These are phyloP conservation scores for Rhipidocladum racemiflorum DNA, from an alignment of 176 grass and related monocot species.

Conservation along the genomic window DNA sequence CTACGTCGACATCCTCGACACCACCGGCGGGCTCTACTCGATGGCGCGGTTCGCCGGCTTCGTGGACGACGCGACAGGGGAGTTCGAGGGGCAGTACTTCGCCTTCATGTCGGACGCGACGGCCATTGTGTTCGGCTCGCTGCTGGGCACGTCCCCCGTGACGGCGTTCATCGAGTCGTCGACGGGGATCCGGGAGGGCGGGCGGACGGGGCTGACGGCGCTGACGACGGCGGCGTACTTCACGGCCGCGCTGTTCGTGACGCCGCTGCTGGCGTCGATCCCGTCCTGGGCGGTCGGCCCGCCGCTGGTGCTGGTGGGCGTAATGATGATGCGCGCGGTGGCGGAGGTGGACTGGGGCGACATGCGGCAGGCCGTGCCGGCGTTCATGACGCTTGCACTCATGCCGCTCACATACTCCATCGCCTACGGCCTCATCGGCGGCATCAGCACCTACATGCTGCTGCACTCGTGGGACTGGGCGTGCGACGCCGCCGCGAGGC, in stretches of 20 bases:
- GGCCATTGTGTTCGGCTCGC: constrained; percentile 65
- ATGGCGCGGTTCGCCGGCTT: constrained; percentile 85
- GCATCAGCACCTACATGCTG: constrained; percentile 64
- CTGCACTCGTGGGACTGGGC: constrained; percentile 71
- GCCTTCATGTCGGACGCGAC: constrained; percentile 90
- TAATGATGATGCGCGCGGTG: constrained; percentile 85
- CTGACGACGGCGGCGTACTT: constrained; percentile 61
- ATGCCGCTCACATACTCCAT: constrained; percentile 92
- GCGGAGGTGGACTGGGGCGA: constrained; percentile 76
- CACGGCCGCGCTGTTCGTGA: constrained; percentile 57
- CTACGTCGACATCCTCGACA: constrained; percentile 85
- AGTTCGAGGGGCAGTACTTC: constrained; percentile 85
- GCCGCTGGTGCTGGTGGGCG: constrained; percentile 74
- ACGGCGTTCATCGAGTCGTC: constrained; percentile 81
- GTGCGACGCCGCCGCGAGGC: background rate
- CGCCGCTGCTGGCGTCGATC: constrained; percentile 74
- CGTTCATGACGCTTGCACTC: constrained; percentile 68
- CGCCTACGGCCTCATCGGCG: constrained; percentile 77
- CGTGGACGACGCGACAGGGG: constrained; percentile 59
- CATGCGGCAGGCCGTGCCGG: constrained; percentile 80
- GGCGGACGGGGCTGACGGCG: constrained; percentile 67
- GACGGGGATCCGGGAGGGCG: constrained; percentile 74
- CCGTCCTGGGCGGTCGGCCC: constrained; percentile 78
- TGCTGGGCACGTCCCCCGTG: constrained; percentile 70
- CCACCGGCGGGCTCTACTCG: constrained; percentile 69